A percentile compares a stretch with the other conserved stretches of the same genome.
phyloP scores from a whole-genome alignment of 2,329 filamentous ascomycete genomes.

The Cytospora leucostoma region DNA sequence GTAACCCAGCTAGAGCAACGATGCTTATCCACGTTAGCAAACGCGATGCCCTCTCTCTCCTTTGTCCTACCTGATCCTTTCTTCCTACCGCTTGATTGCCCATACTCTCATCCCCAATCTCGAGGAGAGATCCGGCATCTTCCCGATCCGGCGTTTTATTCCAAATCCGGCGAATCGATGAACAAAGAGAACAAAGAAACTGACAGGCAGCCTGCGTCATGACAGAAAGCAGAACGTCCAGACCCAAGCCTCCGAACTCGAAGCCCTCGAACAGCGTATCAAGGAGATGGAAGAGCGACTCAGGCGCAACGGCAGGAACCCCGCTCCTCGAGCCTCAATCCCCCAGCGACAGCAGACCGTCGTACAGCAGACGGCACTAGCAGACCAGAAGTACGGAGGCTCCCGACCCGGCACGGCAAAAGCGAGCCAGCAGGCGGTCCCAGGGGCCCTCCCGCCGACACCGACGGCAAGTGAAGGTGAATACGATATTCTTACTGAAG shows the following conservation, averaged over 20 bases:
- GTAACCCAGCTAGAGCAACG: constrained; percentile 36
- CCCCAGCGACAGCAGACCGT: constrained; percentile 35
- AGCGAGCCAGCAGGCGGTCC: constrained; percentile 52
- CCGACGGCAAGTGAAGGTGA: constrained; percentile 65
- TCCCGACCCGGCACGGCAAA: constrained; percentile 58
- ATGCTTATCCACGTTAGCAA: background rate
- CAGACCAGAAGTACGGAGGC: constrained; percentile 39
- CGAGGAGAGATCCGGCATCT: background rate
- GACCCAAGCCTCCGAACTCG: constrained; percentile 75
- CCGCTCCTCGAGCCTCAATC: constrained; percentile 34
- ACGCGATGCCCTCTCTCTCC: constrained; percentile 15
- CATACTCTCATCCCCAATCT: background rate
- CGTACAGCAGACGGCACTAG: constrained; percentile 30
- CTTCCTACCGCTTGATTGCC: background rate
- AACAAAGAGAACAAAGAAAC: constrained; percentile 6
- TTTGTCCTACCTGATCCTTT: background rate
- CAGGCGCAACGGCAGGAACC: constrained; percentile 38
- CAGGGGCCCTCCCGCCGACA: constrained; percentile 61
- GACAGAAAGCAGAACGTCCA: constrained; percentile 77
- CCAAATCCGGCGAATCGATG: background rate
- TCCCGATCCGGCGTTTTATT: background rate
- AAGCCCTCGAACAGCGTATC: constrained; percentile 80
- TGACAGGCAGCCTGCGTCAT: constrained; percentile 20
- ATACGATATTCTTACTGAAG: constrained; percentile 43
- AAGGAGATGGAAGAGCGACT: constrained; percentile 83